Evolutionary conservation across 2,329 filamentous ascomycete genomes (phyloP).

Genomic region (Alternaria incomplexa): DNA sequence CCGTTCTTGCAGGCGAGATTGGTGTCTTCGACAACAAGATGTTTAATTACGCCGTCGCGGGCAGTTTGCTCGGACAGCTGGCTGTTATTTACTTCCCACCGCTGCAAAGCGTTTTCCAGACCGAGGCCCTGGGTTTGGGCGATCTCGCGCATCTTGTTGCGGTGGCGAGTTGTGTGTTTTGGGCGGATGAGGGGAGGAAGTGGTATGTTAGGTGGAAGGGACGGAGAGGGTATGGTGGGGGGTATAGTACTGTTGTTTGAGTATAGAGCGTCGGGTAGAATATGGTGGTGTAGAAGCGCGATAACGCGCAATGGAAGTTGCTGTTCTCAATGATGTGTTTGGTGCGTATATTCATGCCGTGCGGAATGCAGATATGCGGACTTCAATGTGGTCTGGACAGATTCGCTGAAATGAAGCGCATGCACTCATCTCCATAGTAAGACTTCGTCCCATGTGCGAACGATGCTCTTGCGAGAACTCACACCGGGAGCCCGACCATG

Average conservation of each 20-base stretch:
- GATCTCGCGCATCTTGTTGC: conserved; percentile 76
- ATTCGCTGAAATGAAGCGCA: not conserved
- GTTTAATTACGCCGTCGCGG: conserved; percentile 94
- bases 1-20: conserved; percentile 82
- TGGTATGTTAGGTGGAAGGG: conserved; percentile 58
- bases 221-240: conserved; percentile 39
- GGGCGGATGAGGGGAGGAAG: conserved; percentile 91
- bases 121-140: conserved; percentile 76
- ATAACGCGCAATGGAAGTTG: not conserved
- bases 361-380: not conserved
- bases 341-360: not conserved
- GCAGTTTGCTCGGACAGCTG: conserved; percentile 83
- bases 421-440: accelerated
- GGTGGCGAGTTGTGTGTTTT: conserved; percentile 90
- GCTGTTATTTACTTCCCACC: conserved; percentile 95
- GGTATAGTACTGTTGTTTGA: conserved; percentile 51
- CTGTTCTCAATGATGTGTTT: not conserved
- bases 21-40: conserved; percentile 84
- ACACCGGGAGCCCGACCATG: not conserved
- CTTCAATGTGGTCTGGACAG: not conserved
- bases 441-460: not conserved
- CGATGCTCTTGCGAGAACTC: not conserved
- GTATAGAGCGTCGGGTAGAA: conserved; percentile 4
- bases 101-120: conserved; percentile 94
- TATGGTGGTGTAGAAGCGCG: not conserved